Evolutionary conservation across 495 filamentous ascomycete species (phyloP), one percentile per base, ranked within the genome.

Genomic region (Hypoxylon cercidicola): DNA sequence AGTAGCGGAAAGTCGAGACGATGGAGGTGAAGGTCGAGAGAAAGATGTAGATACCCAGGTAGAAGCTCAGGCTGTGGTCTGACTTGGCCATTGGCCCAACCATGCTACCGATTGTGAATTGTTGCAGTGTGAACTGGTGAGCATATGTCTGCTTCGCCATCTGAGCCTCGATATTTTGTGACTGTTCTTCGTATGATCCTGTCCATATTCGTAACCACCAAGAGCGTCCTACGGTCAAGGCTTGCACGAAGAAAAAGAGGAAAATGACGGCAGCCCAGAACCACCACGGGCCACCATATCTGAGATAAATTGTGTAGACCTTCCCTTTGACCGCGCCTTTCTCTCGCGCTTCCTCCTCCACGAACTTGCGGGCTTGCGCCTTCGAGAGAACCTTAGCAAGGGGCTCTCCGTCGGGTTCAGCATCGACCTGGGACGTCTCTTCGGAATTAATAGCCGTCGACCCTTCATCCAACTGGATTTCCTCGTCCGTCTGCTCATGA

Each of bases 161-260:
- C 13, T 74, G 66, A 2, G 48, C 15, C 25, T 59, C 18, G n/a
- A 71, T 25, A 11, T 18, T 64, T 25, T 68, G 61, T 13, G 62
- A 60, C 13, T 78, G 59, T 28, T 76, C 65, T 16, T 79, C 68
- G 57, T 80, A 73, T 9, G 60, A 66, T 12, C 77, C 76, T 4
- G 89, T 90, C 90, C 90, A 93, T 53, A 91, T 71, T 34, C 82
- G 84, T 25, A 92, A 77, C 88, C 88, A 92, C 84, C 87, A 91
- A 12, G 85, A 86, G 43, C 83, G 77, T 13, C 74, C 74, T 71
- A 66, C 11, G 48, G 66, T 64, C 10, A 89, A 47, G 0, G 68
- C 72, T 68, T 89, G 81, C 35, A 85, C 81, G 7, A 74, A 30
- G 6, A 78, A 39, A 68, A 87, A 91, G 0, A 83, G 32, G 20